These are phyloP conservation scores for Stylonectria norvegica DNA, from an alignment of 2,329 filamentous ascomycete species.

Conservation along the genomic window DNA sequence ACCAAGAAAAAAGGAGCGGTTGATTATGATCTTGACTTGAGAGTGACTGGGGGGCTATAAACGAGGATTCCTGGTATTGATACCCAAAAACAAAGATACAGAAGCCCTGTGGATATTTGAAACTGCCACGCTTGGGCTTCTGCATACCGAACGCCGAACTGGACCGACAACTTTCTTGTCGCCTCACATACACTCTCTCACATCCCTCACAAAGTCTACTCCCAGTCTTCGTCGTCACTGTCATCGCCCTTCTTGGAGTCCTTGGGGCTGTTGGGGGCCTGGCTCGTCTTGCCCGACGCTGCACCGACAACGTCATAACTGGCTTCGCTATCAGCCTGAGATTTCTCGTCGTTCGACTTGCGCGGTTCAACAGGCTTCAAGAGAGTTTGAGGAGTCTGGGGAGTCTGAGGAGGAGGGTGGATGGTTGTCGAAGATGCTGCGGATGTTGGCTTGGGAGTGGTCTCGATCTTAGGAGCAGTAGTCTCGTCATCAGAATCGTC, in stretches of 20 bases:
- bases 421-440: slow-evolving; percentile 59
- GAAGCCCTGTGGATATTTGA: slow-evolving; percentile 15
- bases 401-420: slow-evolving; percentile 47
- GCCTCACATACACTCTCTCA: slow-evolving; percentile 12
- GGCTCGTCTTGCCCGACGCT: slow-evolving; percentile 71
- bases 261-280: slow-evolving; percentile 67
- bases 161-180: slow-evolving; percentile 20
- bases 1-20: slow-evolving; percentile 6
- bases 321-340: slow-evolving; percentile 86
- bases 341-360: slow-evolving; percentile 82
- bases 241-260: slow-evolving; percentile 49
- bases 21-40: background rate
- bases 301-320: slow-evolving; percentile 92
- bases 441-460: slow-evolving; percentile 41
- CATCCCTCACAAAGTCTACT: slow-evolving; percentile 43
- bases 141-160: slow-evolving; percentile 33
- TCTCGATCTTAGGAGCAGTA: background rate
- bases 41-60: slow-evolving; percentile 8
- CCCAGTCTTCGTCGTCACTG: slow-evolving; percentile 67
- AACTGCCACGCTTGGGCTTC: slow-evolving; percentile 18
- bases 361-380: slow-evolving; percentile 64
- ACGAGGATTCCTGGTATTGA: slow-evolving; percentile 23
- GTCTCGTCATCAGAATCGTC: slow-evolving; percentile 62
- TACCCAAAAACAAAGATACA: slow-evolving; percentile 26
- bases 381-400: slow-evolving; percentile 17